These are phyloP conservation scores for Diutina sp. DNA, from an alignment of 1,139 yeast species.

Conservation along the genomic window DNA sequence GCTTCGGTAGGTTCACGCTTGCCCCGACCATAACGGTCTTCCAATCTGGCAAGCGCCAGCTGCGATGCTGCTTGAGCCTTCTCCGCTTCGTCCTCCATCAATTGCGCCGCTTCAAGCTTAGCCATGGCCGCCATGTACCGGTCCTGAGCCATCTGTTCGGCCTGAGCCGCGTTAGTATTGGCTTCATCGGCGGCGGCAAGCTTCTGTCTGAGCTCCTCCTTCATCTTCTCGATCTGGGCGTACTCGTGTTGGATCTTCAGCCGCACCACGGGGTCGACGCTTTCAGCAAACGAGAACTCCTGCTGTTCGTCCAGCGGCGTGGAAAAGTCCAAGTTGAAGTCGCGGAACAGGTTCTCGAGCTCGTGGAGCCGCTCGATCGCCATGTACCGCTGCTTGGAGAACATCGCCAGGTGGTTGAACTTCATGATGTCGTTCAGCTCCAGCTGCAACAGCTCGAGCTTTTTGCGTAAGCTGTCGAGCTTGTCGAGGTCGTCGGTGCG, in stretches of 20 bases:
- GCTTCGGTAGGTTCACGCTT: constrained; percentile 10
- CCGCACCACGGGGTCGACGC: constrained; percentile 24
- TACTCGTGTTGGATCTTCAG: constrained; percentile 28
- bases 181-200: background rate
- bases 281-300: constrained; percentile 8
- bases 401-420: constrained; percentile 42
- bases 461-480: constrained; percentile 41
- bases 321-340: constrained; percentile 44
- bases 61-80: background rate
- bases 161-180: background rate
- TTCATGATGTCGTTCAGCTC: constrained; percentile 69
- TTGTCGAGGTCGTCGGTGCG: constrained; percentile 30
- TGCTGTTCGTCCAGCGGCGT: constrained; percentile 10
- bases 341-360: constrained; percentile 46
- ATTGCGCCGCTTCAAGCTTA: background rate
- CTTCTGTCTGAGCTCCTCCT: constrained; percentile 22
- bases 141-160: background rate
- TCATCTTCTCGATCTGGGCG: constrained; percentile 32
- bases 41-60: constrained; percentile 18
- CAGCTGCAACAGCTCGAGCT: constrained; percentile 47
- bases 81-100: background rate
- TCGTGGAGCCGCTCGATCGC: constrained; percentile 60
- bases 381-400: constrained; percentile 42
- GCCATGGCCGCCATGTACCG: background rate
- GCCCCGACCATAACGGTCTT: constrained; percentile 40